Evolutionary conservation across 148 eudicot species (phyloP), one percentile per base, ranked within the genome.

Genomic region (Linanthus parryae): DNA sequence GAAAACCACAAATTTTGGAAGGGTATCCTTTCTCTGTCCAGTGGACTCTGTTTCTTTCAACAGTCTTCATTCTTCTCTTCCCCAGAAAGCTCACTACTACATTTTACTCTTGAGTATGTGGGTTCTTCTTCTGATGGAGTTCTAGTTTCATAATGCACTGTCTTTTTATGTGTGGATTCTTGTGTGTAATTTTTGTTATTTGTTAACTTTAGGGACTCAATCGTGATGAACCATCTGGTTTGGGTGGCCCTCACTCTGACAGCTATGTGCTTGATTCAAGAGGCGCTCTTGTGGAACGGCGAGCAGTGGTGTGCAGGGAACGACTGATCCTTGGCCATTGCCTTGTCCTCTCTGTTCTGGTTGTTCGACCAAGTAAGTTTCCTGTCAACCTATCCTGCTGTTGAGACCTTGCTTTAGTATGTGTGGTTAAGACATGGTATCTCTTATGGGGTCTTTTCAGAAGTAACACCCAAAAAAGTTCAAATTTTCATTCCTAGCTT

Each of bases 241-340:
- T 77, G 66, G 96, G 99, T 27, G 96, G 88, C 21, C 95, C 95
- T 48, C 76, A 65, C 56, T 81, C 84, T 7, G 95, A 94, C 67
- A 61, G 65, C 26, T 88, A 62, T 56, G 61, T 94, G 62, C 74
- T 88, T 64, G 99, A 94, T 52, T 87, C 99, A 57, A 85, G 85
- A 67, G 95, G 99, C 48, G 88, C 96, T 55, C 47, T 82, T 44
- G 96, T 88, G 59, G 96, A 94, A 72, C 78, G 99, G 33, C 68
- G 73, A 73, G 95, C 94, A 48, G 99, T 94, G 36, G 85, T 94
- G 44, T 71, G 61, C 55, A 80, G 96, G 76, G 99, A 88, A 75
- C 77, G 95, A 62, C 96, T 82, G 51, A 76, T 84, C 28, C 80
- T 94, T 61, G 83, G 88, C 59, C 99, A 94, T 51, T 94, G 96